These are phyloP conservation scores for Fusarium sp. DNA, from an alignment of 2,329 filamentous ascomycete species.

Conservation along the genomic window DNA sequence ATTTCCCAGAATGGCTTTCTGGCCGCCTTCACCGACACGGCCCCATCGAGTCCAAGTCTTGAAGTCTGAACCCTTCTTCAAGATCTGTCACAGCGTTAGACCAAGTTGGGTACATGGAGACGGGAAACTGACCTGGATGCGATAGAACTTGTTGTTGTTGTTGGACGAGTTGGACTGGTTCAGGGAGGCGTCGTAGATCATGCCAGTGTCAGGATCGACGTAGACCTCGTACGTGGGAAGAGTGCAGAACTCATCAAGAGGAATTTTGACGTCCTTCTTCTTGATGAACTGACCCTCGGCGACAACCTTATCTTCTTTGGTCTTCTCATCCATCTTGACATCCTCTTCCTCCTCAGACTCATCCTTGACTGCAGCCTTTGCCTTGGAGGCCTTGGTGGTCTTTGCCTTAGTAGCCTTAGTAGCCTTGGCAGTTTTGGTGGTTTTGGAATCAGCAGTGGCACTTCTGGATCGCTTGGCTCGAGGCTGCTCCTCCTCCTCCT, in stretches of 20 bases:
- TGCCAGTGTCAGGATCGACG: constrained; percentile 68
- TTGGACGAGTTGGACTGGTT: constrained; percentile 79
- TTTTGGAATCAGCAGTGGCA: constrained; percentile 13
- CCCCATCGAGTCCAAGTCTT: constrained; percentile 85
- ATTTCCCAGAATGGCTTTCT: constrained; percentile 58
- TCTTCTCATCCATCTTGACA: constrained; percentile 41
- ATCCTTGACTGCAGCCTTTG: constrained; percentile 26
- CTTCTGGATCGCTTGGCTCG: constrained; percentile 45
- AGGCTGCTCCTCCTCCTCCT: constrained; percentile 44
- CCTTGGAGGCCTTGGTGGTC: constrained; percentile 38
- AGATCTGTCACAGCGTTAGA: constrained; percentile 51
- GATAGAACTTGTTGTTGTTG: constrained; percentile 90
- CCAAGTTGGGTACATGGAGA: background rate
- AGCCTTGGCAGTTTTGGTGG: constrained; percentile 27
- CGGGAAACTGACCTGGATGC: constrained; percentile 68
- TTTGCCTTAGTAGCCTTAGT: constrained; percentile 28
- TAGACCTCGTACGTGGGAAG: constrained; percentile 66
- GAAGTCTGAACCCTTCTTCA: constrained; percentile 58
- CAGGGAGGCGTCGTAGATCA: constrained; percentile 83
- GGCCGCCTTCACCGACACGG: constrained; percentile 74
- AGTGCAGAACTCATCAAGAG: constrained; percentile 61
- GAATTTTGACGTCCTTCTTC: constrained; percentile 59
- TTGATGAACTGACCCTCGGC: constrained; percentile 61
- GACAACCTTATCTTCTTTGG: constrained; percentile 51
- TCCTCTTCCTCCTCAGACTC: constrained; percentile 50